Percentiles rank a stretch among this genome's conserved stretches.
Evolutionary conservation across 192 early-diverging fungal species (phyloP).

Genomic region (Umbelopsis sp.): DNA sequence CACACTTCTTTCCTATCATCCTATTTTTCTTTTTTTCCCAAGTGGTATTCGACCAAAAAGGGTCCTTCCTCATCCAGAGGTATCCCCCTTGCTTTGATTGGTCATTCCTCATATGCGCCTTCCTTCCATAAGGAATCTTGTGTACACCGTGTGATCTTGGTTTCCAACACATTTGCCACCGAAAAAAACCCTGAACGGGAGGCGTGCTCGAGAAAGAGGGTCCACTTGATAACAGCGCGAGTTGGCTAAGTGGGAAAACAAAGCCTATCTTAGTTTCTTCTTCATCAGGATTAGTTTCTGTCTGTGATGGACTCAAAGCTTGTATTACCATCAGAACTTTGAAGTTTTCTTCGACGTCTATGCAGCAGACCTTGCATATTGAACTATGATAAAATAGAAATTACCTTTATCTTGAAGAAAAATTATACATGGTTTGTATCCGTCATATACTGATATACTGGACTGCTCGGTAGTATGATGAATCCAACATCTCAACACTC

Average conservation of each 20-base stretch:
- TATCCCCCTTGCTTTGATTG: background rate
- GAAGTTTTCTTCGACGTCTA: too few relatives aligned
- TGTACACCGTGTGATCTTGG: slow-evolving; percentile 14
- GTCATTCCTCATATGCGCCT: background rate
- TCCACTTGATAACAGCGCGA: background rate
- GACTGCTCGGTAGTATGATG: too few relatives aligned
- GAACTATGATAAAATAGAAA: too few relatives aligned
- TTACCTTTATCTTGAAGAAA: too few relatives aligned
- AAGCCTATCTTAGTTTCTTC: background rate
- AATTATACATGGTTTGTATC: too few relatives aligned
- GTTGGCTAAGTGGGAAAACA: background rate
- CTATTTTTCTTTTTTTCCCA: background rate
- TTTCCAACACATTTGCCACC: background rate
- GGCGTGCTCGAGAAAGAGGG: background rate
- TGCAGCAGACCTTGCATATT: too few relatives aligned
- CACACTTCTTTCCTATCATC: background rate
- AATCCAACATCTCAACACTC: too few relatives aligned
- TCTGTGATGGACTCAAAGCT: too few relatives aligned
- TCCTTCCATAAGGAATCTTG: background rate
- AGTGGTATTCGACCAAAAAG: background rate
- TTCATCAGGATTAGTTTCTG: too few relatives aligned
- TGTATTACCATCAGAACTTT: too few relatives aligned
- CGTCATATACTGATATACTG: too few relatives aligned
- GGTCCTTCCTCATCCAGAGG: slow-evolving; percentile 13
- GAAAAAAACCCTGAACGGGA: background rate